These are phyloP conservation scores for Pythium scleroteichum DNA, from an alignment of 352 stramenopile species.

Conservation along the genomic window DNA sequence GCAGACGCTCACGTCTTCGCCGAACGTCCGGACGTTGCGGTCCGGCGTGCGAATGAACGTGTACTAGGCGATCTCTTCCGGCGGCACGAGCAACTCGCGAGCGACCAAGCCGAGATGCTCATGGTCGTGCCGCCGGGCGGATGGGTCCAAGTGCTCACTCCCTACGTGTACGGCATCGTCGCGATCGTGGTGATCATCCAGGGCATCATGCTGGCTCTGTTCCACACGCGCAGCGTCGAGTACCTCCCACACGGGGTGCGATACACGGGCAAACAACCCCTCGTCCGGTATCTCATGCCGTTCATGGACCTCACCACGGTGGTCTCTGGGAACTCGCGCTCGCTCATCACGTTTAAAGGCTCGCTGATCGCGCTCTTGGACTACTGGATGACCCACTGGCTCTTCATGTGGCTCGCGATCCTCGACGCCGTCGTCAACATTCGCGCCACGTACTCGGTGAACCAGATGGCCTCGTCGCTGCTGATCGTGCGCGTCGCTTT, in stretches of 20 bases:
- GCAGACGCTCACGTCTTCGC: no score
- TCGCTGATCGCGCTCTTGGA: slow-evolving; percentile 47
- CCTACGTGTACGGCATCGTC: slow-evolving; percentile 39
- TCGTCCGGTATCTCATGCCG: slow-evolving; percentile 41
- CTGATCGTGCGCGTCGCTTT: slow-evolving; percentile 50
- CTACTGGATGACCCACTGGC: slow-evolving; percentile 66
- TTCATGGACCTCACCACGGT: slow-evolving; percentile 39
- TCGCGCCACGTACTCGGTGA: slow-evolving; percentile 42
- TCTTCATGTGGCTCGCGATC: slow-evolving; percentile 55
- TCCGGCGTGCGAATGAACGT: no score
- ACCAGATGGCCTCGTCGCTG: slow-evolving; percentile 41
- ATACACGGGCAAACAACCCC: slow-evolving; percentile 28
- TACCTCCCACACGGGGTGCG: slow-evolving; percentile 42
- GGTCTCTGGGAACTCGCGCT: slow-evolving; percentile 34
- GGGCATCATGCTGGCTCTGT: slow-evolving; percentile 43
- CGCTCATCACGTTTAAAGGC: slow-evolving; percentile 53
- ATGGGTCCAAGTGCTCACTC: slow-evolving; percentile 37
- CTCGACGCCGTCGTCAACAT: slow-evolving; percentile 43
- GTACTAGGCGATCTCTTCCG: no score
- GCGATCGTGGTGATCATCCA: slow-evolving; percentile 38
- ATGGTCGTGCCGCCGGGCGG: slow-evolving; percentile 38
- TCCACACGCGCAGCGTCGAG: slow-evolving; percentile 33
- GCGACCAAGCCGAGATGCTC: slow-evolving; percentile 43
- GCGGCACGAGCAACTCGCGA: no score
- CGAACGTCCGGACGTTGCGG: no score